phyloP scores from a whole-genome alignment of 129 eudicot species.

The Glebionis coronaria region DNA sequence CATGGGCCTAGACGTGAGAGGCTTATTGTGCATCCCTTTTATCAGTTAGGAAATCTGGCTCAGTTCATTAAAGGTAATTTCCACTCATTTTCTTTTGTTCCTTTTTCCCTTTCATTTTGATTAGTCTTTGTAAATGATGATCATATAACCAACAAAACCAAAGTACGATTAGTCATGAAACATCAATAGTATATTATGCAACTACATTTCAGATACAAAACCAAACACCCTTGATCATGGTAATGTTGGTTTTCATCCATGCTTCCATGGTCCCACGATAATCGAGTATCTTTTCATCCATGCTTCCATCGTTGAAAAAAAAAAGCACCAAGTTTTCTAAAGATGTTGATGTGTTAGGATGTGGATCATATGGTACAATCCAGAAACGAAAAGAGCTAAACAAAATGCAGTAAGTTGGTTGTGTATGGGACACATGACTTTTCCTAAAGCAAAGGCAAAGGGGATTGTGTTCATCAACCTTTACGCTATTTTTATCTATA shows the following conservation, averaged over 20 bases:
- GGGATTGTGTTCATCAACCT: constrained; percentile 17
- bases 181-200: too few relatives aligned
- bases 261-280: too few relatives aligned
- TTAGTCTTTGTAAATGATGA: neutral
- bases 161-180: too few relatives aligned
- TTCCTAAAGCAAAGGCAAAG: constrained; percentile 18
- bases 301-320: neutral
- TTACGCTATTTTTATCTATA: neutral
- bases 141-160: too few relatives aligned
- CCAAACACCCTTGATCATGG: too few relatives aligned
- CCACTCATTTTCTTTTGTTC: neutral
- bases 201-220: too few relatives aligned
- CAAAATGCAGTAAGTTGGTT: neutral
- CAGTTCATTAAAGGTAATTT: constrained; percentile 71
- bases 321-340: neutral
- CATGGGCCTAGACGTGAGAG: constrained; percentile 90
- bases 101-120: neutral
- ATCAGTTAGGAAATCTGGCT: constrained; percentile 57
- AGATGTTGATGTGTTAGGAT: neutral
- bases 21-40: constrained; percentile 87
- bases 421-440: constrained; percentile 12
- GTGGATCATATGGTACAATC: neutral
- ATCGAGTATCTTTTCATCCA: too few relatives aligned
- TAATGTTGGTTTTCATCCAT: too few relatives aligned
- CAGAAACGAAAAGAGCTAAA: neutral